Evolutionary conservation across 441 rosid genomes (phyloP), one percentile per base, ranked within the genome.

Genomic region (Arabidopsis lyrata): DNA sequence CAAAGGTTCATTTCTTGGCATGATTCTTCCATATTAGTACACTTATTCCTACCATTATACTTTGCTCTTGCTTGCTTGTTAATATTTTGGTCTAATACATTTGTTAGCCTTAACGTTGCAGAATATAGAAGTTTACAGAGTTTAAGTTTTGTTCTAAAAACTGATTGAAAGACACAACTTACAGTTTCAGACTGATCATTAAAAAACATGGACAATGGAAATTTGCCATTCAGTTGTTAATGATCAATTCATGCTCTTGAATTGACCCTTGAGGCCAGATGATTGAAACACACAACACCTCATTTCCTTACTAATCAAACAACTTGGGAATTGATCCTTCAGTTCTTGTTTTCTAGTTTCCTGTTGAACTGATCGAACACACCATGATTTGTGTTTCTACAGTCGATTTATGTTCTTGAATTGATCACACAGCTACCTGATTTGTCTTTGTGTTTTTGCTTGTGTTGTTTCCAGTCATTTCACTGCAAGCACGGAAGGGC

Each of bases 401-500:
- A 6, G 8, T 63, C 13, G 1, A 11, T 7, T n/a, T n/a, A 12
- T 67, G 73, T 50, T 60, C 22, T 42, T 60, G 15, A 44, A 34
- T 22, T 61, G 70, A 62, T 54, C 65, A 36, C 63, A 62, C 64
- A 55, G 47, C 5, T 55, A 55, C 29, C 15, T 76, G 71, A 63
- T 56, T 56, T 68, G 16, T 34, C 31, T 47, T 78, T 63, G 73
- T 34, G 35, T 45, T 78, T 63, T 71, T 35, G 14, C 14, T 24
- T 68, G 36, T 77, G 9, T 68, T 73, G 75, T 85, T 87, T 74
- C 35, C 89, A 92, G 97, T 75, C 85, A 32, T 90, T 90, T 78
- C 93, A 76, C 76, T 79, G 92, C 86, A 80, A 83, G 78, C 86
- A 92, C 76, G 95, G 96, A 66, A 86, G 78, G 79, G 96, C 96